phyloP scores from a whole-genome alignment of 1,284 basidiomycete genomes.

The Cerioporus squamosus region DNA sequence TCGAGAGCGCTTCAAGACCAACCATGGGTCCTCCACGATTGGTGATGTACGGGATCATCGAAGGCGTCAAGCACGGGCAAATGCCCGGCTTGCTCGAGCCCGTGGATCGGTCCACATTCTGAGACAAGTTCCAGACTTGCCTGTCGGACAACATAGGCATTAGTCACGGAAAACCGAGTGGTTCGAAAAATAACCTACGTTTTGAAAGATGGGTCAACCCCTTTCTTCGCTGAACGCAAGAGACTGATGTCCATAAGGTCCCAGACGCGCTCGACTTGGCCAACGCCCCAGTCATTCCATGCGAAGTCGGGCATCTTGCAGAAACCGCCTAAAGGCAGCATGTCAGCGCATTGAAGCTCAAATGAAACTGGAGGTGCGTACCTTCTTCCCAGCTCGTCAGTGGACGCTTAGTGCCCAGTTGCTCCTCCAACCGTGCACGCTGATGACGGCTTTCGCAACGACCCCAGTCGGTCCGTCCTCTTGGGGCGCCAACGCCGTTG shows the following conservation, averaged over 20 bases:
- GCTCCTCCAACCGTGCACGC: constrained; percentile 84
- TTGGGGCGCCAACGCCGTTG: constrained; percentile 60
- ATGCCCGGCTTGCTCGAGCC: constrained; percentile 84
- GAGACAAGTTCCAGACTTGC: constrained; percentile 95
- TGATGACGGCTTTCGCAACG: constrained; percentile 94
- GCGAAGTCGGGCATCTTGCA: constrained; percentile 90
- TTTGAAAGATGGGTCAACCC: constrained; percentile 85
- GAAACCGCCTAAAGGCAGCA: constrained; percentile 60
- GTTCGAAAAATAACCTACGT: constrained; percentile 54
- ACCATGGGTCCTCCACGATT: constrained; percentile 97
- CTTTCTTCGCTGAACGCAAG: constrained; percentile 80
- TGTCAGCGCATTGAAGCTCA: neutral
- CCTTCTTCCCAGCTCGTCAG: constrained; percentile 95
- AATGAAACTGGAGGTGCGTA: constrained; percentile 32
- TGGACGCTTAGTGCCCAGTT: constrained; percentile 83
- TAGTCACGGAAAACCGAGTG: neutral
- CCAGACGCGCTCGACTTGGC: constrained; percentile 93
- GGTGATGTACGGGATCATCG: constrained; percentile 96
- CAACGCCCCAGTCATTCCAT: constrained; percentile 92
- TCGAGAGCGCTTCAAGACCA: constrained; percentile 88
- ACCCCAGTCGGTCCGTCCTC: constrained; percentile 87
- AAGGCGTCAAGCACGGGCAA: constrained; percentile 91
- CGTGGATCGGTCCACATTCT: constrained; percentile 92
- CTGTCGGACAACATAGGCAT: constrained; percentile 38
- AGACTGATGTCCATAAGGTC: constrained; percentile 93